Base-by-base conservation (phyloP, 2,329 filamentous ascomycete species). In the Pseudocercospora pini-densiflorae region DNA sequence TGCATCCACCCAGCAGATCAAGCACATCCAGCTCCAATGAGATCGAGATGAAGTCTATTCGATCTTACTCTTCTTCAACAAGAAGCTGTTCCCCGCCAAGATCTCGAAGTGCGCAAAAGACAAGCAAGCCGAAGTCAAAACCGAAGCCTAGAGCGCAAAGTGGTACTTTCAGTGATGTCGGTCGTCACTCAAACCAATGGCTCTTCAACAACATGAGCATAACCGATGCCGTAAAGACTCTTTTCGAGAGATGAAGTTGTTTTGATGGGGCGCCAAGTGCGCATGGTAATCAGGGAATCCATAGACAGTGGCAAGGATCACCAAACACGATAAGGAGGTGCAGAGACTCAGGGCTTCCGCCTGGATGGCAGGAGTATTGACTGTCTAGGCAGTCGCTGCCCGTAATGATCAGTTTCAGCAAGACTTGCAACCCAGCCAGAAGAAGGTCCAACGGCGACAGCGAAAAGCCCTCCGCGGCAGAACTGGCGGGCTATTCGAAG, bases 171-270 rank as follows among this genome's bases (percentile, higher is more conserved):
- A 66, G 65, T 29, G 70, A 85, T 64, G 82, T 77, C 62, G 83
- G 83, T 14, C 79, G 83, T 8, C 83, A 85, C 72, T 80, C 79
- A 19, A 84, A 85, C 62, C 81, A 84, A 62, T 85, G 83, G 83
- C 76, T 85, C 5, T 85, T 85, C 65, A 79, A 79, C 21, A 81
- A 82, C 1, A 82, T 84, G 71, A 83, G 81, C 69, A 73, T 85
- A 3, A 78, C 79, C 4, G 80, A 82, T 36, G 81, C 81, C 6
- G 79, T 82, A 24, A 76, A 74, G 61, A 68, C 68, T 21, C 47
- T 76, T 16, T 71, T 76, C 58, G 69, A 71, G 57, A 68, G 67
- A 61, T 70, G 65, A 27, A 55, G 23, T 12, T 8, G 27, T 24
- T n/a, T 10, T 9, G 21, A 0, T 12, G 21, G 9, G 9, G 47